phyloP scores from a whole-genome alignment of 352 stramenopile genomes.

The Phytophthora idaei region DNA sequence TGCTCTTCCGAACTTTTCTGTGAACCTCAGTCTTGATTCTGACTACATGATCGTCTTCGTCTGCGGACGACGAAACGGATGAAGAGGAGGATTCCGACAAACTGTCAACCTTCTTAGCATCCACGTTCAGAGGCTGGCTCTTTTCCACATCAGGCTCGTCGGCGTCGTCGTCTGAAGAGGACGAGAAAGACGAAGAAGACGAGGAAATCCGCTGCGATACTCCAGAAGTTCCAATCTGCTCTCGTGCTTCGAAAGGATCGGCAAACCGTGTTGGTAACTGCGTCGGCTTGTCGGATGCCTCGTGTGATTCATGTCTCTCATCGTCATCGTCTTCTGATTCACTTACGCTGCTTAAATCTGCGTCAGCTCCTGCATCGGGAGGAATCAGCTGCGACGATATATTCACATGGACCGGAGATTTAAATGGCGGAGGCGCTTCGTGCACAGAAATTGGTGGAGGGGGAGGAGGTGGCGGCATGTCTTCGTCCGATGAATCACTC shows the following conservation, averaged over 20 bases:
- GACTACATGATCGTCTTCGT: slow-evolving; percentile 21
- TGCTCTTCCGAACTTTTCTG: slow-evolving; percentile 33
- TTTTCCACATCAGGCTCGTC: slow-evolving; percentile 32
- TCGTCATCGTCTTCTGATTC: slow-evolving; percentile 45
- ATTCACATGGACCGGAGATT: slow-evolving; percentile 19
- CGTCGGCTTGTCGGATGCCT: slow-evolving; percentile 7
- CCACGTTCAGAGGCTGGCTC: slow-evolving; percentile 17
- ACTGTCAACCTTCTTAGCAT: slow-evolving; percentile 22
- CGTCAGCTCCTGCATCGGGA: slow-evolving; percentile 55
- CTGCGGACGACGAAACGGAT: slow-evolving; percentile 30
- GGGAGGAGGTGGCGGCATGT: slow-evolving; percentile 57
- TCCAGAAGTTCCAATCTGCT: not conserved
- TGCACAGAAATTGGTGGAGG: slow-evolving; percentile 39
- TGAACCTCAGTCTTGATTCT: slow-evolving; percentile 34
- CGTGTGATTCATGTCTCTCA: slow-evolving; percentile 9
- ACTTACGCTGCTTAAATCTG: slow-evolving; percentile 55
- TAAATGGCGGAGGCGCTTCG: slow-evolving; percentile 13
- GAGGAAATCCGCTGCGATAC: slow-evolving; percentile 10
- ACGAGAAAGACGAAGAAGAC: slow-evolving; percentile 28
- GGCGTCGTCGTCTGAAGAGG: slow-evolving; percentile 38
- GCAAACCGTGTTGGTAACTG: slow-evolving; percentile 28
- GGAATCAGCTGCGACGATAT: slow-evolving; percentile 37
- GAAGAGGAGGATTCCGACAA: slow-evolving; percentile 39
- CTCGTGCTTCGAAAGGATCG: slow-evolving; percentile 13
- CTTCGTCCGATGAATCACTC: slow-evolving; percentile 50